A percentile compares a stretch with the other conserved stretches of the same genome.
These are phyloP conservation scores for Wickerhamomyces sp. DNA, from an alignment of 1,139 yeast species.

Conservation along the genomic window DNA sequence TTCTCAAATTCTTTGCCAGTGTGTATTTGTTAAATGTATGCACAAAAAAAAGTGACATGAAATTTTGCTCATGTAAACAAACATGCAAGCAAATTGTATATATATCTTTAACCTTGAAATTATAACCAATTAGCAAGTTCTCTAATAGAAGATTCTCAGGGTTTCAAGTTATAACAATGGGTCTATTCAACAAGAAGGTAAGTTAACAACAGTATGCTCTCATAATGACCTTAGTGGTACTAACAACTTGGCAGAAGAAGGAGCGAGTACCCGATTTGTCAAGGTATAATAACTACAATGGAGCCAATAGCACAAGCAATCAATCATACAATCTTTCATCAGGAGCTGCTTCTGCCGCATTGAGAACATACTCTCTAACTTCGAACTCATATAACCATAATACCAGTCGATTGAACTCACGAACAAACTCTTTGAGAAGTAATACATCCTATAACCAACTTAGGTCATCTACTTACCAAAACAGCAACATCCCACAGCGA, in stretches of 20 bases:
- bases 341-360: constrained; percentile 13
- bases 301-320: background rate
- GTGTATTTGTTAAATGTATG: too few species aligned
- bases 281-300: constrained; percentile 7
- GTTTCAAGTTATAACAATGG: too few species aligned
- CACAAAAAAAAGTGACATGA: too few species aligned
- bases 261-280: constrained; percentile 14
- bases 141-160: too few species aligned
- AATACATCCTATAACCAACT: constrained; percentile 2
- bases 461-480: constrained; percentile 3
- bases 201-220: background rate
- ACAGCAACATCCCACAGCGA: background rate
- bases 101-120: too few species aligned
- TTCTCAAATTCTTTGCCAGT: too few species aligned
- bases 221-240: background rate
- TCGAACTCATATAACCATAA: background rate
- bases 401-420: background rate
- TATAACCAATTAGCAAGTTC: too few species aligned
- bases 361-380: constrained; percentile 9
- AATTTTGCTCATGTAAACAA: too few species aligned
- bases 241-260: constrained; percentile 3
- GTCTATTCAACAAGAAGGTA: constrained; percentile 1
- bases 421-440: constrained; percentile 3
- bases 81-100: too few species aligned
- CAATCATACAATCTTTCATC: too few species aligned